phyloP scores from a whole-genome alignment of 129 eudicot species.

The Escallonia rubra region DNA sequence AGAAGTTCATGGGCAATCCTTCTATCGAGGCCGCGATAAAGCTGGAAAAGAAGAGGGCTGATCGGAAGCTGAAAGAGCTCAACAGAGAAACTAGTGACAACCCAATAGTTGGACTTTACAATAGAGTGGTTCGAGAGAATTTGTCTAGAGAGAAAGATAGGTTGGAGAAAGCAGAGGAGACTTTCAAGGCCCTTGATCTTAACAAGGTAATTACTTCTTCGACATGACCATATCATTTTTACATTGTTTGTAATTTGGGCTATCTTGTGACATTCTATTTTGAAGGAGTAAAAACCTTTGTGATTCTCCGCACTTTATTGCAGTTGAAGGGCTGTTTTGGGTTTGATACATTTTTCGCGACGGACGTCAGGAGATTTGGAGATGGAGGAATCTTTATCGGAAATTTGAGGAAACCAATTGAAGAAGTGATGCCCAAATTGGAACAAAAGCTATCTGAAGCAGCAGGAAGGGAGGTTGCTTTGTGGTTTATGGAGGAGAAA shows the following conservation, averaged over 20 bases:
- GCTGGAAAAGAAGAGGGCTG: constrained; percentile 92
- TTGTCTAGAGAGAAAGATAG: constrained; percentile 66
- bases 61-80: constrained; percentile 82
- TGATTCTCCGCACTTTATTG: constrained; percentile 13
- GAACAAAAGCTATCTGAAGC: constrained; percentile 86
- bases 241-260: background rate
- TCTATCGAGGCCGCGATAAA: constrained; percentile 98
- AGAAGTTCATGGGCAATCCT: constrained; percentile 98
- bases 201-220: constrained; percentile 48
- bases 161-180: constrained; percentile 74
- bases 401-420: constrained; percentile 83
- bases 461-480: constrained; percentile 86
- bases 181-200: constrained; percentile 98
- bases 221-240: background rate
- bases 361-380: constrained; percentile 94
- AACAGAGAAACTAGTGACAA: constrained; percentile 60
- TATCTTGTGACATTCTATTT: background rate
- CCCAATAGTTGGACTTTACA: constrained; percentile 48
- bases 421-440: constrained; percentile 76
- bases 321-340: constrained; percentile 96
- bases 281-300: background rate
- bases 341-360: constrained; percentile 84
- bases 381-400: constrained; percentile 97
- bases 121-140: constrained; percentile 48
- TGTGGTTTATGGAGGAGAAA: constrained; percentile 98